Base-by-base conservation (phyloP, 768 basidiomycete genomes). In the Russula emetica region DNA sequence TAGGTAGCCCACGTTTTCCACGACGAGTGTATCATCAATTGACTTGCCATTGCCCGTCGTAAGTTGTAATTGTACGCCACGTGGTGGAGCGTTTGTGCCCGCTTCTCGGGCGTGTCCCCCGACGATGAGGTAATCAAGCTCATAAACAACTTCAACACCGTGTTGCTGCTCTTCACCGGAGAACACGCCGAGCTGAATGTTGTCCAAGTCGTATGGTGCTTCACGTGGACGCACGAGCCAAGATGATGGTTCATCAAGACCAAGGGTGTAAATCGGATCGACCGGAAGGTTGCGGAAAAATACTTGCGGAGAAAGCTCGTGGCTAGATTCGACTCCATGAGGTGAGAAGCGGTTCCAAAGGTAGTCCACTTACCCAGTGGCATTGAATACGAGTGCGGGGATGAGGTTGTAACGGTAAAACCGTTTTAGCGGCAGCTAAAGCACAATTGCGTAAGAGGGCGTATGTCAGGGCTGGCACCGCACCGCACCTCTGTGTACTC, bases 201-300 rank as follows among this genome's bases (percentile, higher is more conserved):
- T 99, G 76, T 99, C 96, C 30, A 98, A 83, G 72, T 99, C 96
- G 68, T 97, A 92, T 1, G 87, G 78, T 0, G 95, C 89, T 70
- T 92, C 86, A 14, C 85, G 84, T 0, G 96, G 97, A 13, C 92
- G 87, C 30, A 94, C 94, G 8, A 98, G 85, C 97, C 97, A 99
- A 0, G 96, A 85, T 2, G 85, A 78, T 6, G 91, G 92, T 2
- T 93, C 87, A 57, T 98, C 96, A 83, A 97, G 88, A 5, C 85
- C 85, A n/a, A 98, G 80, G 0, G 96, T 98, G 70, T 94, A 93
- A 61, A 99, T 92, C 0, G 94, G 92, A 13, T 94, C 89, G 2
- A 82, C 73, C 0, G 96, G 94, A 10, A 99, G 78, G 58, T 80
- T 81, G 10, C 79, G 78, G 74, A 99, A 98, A 3, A 77, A 73